Conservation (phyloP, 139 green algal genomes). For the Chlorella vulgaris region DNA sequence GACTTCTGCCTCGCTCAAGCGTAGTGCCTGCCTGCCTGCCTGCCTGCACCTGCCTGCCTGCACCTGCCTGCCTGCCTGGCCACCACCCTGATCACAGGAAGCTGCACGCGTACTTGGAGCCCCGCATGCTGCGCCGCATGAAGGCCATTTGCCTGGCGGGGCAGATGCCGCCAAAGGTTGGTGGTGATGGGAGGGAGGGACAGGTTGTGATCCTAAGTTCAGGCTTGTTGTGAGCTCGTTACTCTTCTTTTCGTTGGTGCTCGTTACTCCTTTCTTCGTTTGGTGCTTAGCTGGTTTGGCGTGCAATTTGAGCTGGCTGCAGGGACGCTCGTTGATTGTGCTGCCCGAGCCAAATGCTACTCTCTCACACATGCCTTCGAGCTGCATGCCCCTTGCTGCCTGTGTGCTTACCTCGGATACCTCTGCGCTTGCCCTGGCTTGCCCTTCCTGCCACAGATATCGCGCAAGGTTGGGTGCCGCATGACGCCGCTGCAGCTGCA, state of each 20-base stretch:
- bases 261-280: too few species aligned
- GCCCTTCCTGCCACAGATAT: slow-evolving; percentile 25
- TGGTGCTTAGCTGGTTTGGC: too few species aligned
- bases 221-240: not conserved
- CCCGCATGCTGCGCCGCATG: slow-evolving; percentile 71
- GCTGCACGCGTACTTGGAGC: slow-evolving; percentile 64
- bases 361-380: too few species aligned
- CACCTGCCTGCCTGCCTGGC: not conserved
- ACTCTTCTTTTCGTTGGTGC: too few species aligned
- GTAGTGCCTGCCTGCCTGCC: too few species aligned
- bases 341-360: too few species aligned
- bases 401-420: not conserved
- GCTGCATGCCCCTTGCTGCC: not conserved
- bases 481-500: slow-evolving; percentile 37
- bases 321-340: too few species aligned
- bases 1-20: not conserved
- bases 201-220: not conserved
- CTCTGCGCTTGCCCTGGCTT: not conserved
- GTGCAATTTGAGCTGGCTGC: too few species aligned
- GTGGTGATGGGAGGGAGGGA: too few species aligned
- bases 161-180: slow-evolving; percentile 33
- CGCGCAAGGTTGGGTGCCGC: slow-evolving; percentile 18
- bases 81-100: too few species aligned
- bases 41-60: not conserved
- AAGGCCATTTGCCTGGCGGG: slow-evolving; percentile 51